Conservation (phyloP, 2,329 filamentous ascomycete genomes). For the Shiraia sp. region DNA sequence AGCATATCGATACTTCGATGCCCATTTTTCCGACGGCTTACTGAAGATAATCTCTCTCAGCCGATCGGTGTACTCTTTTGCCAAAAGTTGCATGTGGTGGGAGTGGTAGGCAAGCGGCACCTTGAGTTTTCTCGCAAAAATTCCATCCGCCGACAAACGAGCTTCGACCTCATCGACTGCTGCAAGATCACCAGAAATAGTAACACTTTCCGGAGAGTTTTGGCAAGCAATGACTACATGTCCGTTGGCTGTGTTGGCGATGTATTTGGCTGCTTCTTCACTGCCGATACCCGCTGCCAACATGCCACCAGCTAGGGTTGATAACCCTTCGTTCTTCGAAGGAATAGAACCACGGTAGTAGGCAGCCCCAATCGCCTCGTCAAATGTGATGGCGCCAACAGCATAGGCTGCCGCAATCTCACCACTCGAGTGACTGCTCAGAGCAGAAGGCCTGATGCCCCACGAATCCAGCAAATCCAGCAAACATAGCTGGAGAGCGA, state of each 20-base stretch:
- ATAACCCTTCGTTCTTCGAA: conserved; percentile 13
- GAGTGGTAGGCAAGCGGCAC: conserved; percentile 52
- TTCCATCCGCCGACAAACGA: conserved; percentile 39
- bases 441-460: conserved; percentile 20
- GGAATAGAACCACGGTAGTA: conserved; percentile 24
- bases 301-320: conserved; percentile 10
- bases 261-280: not conserved
- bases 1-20: not conserved
- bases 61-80: conserved; percentile 10
- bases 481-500: conserved; percentile 30
- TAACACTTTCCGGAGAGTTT: conserved; percentile 42
- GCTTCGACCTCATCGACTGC: conserved; percentile 39
- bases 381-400: not conserved
- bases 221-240: conserved; percentile 1
- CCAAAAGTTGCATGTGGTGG: conserved; percentile 9
- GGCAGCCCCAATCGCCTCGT: conserved; percentile 20
- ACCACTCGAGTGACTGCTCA: conserved; percentile 30
- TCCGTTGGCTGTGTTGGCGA: not conserved
- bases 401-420: conserved; percentile 35
- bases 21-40: not conserved
- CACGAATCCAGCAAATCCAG: conserved; percentile 24
- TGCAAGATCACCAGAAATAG: conserved; percentile 48
- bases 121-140: conserved; percentile 46
- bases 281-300: too few species aligned
- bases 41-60: too few species aligned